A percentile compares a stretch with the other conserved stretches of the same genome.
These are phyloP conservation scores for Ogataea dorogensis DNA, from an alignment of 805 yeast species.

Conservation along the genomic window DNA sequence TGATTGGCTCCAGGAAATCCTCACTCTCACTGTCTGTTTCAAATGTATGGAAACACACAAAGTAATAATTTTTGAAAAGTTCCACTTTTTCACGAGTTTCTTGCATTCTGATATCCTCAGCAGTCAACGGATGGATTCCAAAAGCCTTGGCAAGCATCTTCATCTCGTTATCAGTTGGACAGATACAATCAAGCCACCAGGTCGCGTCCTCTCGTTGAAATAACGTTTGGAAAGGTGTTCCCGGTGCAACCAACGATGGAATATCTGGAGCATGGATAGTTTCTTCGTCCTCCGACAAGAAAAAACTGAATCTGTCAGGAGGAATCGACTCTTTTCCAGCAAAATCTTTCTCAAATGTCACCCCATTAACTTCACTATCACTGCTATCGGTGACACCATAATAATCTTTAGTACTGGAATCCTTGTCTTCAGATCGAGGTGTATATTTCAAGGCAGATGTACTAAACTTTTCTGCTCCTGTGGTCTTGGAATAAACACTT, in stretches of 20 bases:
- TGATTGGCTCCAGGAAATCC: slow-evolving; percentile 79
- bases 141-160: slow-evolving; percentile 87
- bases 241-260: slow-evolving; percentile 68
- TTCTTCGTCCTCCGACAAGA: slow-evolving; percentile 77
- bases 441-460: slow-evolving; percentile 63
- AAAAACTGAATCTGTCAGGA: slow-evolving; percentile 83
- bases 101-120: slow-evolving; percentile 95
- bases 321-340: slow-evolving; percentile 29
- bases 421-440: slow-evolving; percentile 39
- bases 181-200: slow-evolving; percentile 95
- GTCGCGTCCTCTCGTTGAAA: slow-evolving; percentile 72
- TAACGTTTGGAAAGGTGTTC: slow-evolving; percentile 62
- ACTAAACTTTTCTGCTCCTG: slow-evolving; percentile 39
- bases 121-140: slow-evolving; percentile 96
- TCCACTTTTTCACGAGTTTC: slow-evolving; percentile 98
- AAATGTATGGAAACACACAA: slow-evolving; percentile 96
- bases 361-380: slow-evolving; percentile 17
- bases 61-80: slow-evolving; percentile 82
- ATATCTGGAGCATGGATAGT: slow-evolving; percentile 89
- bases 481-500: slow-evolving; percentile 25
- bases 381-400: slow-evolving; percentile 15
- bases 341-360: slow-evolving; percentile 21
- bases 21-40: slow-evolving; percentile 81
- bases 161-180: slow-evolving; percentile 96
- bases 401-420: slow-evolving; percentile 10